Conservation (phyloP, 1,284 basidiomycete genomes). For the Leccinum pachyderme region DNA sequence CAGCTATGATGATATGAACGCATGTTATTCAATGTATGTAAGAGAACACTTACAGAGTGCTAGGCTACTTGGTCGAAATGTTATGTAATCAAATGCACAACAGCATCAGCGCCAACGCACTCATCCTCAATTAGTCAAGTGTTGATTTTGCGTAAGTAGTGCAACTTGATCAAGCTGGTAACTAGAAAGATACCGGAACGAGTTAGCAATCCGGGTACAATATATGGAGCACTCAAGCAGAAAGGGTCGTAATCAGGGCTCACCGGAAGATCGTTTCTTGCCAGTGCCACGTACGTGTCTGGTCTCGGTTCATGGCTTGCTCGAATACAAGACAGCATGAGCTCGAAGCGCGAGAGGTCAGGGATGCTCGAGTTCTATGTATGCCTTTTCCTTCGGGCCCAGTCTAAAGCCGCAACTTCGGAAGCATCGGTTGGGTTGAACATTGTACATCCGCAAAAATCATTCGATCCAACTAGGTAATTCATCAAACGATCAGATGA, state of each 20-base stretch:
- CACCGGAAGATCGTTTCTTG: neutral
- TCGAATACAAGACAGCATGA: neutral
- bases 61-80: too few relatives aligned
- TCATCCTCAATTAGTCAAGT: neutral
- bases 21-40: too few relatives aligned
- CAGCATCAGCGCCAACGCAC: too few relatives aligned
- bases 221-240: too few relatives aligned
- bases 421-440: neutral
- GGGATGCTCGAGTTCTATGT: neutral
- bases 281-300: neutral
- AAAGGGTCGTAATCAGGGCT: neutral
- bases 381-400: neutral
- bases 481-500: neutral
- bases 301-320: neutral
- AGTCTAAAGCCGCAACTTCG: neutral
- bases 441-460: neutral
- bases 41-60: too few relatives aligned
- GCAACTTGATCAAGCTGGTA: neutral
- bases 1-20: neutral
- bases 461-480: neutral
- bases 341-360: neutral
- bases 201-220: neutral
- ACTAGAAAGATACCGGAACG: neutral
- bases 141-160: neutral
- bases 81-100: neutral